phyloP scores from a whole-genome alignment of 108 stramenopile genomes.

The Mediolabrus comicus region DNA sequence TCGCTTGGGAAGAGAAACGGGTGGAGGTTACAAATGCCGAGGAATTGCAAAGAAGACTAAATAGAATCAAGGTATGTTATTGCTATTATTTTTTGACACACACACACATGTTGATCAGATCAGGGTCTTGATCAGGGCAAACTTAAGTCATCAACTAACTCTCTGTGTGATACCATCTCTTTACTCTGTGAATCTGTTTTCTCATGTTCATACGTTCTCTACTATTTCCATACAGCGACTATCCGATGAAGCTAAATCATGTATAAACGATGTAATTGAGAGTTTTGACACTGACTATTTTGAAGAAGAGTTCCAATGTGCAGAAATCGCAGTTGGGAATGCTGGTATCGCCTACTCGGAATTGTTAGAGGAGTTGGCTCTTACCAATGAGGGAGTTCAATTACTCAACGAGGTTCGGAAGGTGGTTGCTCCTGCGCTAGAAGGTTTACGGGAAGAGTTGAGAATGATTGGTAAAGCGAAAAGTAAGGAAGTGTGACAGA shows the following conservation, averaged over 20 bases:
- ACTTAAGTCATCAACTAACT: too few species aligned
- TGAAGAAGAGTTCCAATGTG: constrained; percentile 28
- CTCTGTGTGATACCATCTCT: too few species aligned
- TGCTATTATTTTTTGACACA: neutral
- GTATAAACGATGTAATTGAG: constrained; percentile 36
- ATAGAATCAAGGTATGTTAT: constrained; percentile 25
- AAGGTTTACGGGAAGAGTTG: constrained; percentile 30
- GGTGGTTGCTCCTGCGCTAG: constrained; percentile 21
- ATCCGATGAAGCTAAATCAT: constrained; percentile 26
- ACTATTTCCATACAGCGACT: constrained; percentile 10
- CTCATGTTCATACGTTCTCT: neutral
- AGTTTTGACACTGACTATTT: constrained; percentile 23
- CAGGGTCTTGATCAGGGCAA: too few species aligned
- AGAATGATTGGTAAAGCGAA: constrained; percentile 12
- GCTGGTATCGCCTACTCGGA: constrained; percentile 34
- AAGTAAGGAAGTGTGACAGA: neutral
- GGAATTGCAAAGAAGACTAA: constrained; percentile 33
- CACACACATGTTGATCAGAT: neutral
- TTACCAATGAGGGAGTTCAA: constrained; percentile 33
- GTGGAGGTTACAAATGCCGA: constrained; percentile 17
- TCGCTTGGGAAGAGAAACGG: neutral
- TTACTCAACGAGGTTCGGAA: constrained; percentile 42
- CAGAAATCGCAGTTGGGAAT: constrained; percentile 29
- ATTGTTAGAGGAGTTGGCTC: constrained; percentile 40
- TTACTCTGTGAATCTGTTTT: neutral